Conservation (phyloP, 1,284 basidiomycete species). For the Coriolopsis trogii region DNA sequence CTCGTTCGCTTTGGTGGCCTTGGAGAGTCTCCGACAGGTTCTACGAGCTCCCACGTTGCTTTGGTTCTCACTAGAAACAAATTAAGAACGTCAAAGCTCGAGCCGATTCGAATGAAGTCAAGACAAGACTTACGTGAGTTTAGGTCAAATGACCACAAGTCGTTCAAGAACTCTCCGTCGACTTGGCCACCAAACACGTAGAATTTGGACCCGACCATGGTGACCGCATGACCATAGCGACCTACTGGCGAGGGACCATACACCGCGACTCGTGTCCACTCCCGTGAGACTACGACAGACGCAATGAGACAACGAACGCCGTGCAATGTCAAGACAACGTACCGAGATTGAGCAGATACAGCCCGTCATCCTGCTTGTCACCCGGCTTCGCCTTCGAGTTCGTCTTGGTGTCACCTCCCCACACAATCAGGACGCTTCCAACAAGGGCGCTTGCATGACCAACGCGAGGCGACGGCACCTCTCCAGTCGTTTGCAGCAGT, state of each 20-base stretch:
- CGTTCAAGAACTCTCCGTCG: constrained; percentile 94
- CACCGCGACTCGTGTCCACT: constrained; percentile 91
- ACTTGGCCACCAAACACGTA: constrained; percentile 98
- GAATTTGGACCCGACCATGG: constrained; percentile 91
- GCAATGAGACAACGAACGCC: background rate
- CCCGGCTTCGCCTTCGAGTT: constrained; percentile 65
- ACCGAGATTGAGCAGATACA: constrained; percentile 97
- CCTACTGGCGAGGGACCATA: constrained; percentile 81
- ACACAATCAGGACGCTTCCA: constrained; percentile 94
- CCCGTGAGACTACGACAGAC: constrained; percentile 68
- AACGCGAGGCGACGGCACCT: constrained; percentile 88
- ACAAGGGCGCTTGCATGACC: constrained; percentile 97
- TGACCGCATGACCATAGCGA: constrained; percentile 94
- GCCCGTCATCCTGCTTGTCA: constrained; percentile 90
- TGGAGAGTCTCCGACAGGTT: constrained; percentile 59
- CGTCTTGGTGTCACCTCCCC: constrained; percentile 96
- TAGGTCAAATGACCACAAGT: constrained; percentile 97
- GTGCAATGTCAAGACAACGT: constrained; percentile 35
- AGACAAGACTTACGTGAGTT: constrained; percentile 73
- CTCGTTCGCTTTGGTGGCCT: constrained; percentile 90
- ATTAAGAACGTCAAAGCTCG: constrained; percentile 1
- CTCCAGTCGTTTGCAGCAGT: constrained; percentile 86
- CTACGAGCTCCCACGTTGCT: constrained; percentile 81
- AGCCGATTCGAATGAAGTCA: constrained; percentile 1
- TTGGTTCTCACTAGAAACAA: constrained; percentile 61